phyloP scores from a whole-genome alignment of 352 stramenopile species.

The Pythium rishiriense region DNA sequence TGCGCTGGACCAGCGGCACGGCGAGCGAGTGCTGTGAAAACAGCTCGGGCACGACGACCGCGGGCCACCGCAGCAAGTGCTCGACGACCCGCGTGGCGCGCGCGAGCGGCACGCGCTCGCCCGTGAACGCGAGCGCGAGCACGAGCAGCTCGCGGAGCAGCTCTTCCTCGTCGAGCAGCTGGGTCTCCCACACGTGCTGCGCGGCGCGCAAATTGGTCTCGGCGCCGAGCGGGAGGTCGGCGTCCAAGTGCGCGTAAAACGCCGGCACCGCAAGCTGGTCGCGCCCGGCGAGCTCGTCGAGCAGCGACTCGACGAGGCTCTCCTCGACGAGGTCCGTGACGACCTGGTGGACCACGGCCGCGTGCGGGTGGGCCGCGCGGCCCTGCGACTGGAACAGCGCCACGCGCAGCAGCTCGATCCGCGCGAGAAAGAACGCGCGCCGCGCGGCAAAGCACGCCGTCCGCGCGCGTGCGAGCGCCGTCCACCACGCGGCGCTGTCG shows the following conservation, averaged over 20 bases:
- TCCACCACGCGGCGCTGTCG: constrained; percentile 26
- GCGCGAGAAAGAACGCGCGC: constrained; percentile 49
- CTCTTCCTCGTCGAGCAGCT: constrained; percentile 60
- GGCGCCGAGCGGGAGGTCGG: constrained; percentile 15
- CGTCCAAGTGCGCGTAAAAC: constrained; percentile 35
- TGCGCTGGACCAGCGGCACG: constrained; percentile 18
- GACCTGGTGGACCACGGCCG: constrained; percentile 37
- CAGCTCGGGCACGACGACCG: constrained; percentile 25
- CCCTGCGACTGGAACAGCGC: constrained; percentile 27
- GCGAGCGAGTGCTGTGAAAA: constrained; percentile 26
- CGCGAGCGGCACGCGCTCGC: constrained; percentile 37
- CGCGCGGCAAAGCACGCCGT: constrained; percentile 42
- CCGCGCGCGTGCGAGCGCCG: constrained; percentile 30
- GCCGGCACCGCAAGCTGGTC: constrained; percentile 35
- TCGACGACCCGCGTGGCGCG: constrained; percentile 17
- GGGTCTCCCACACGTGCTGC: constrained; percentile 51
- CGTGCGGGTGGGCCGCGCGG: constrained; percentile 30
- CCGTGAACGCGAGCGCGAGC: constrained; percentile 43
- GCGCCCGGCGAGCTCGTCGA: constrained; percentile 57
- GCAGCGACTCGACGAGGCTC: constrained; percentile 50
- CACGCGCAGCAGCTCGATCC: constrained; percentile 54
- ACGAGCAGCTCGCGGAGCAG: constrained; percentile 60
- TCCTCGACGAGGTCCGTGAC: constrained; percentile 54
- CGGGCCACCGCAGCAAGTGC: constrained; percentile 24
- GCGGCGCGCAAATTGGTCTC: constrained; percentile 26